Evolutionary conservation across 176 grass and related monocot species (phyloP).

Genomic region (Metroxylon sagu): DNA sequence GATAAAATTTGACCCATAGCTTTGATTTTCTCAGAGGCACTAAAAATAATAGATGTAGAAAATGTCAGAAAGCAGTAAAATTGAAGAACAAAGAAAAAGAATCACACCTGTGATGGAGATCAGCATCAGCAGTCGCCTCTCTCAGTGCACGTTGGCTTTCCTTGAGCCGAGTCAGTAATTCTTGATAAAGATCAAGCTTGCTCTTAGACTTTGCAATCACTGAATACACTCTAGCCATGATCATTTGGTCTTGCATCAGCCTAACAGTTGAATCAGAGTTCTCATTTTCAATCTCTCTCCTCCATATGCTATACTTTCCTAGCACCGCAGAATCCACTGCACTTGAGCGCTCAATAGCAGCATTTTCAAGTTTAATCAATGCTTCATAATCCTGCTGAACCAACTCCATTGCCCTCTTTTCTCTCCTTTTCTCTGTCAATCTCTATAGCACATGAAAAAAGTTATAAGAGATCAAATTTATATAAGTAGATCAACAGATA

Average conservation of each 20-base stretch:
- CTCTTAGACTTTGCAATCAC: too few species aligned
- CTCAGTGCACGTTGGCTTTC: slow-evolving; percentile 83
- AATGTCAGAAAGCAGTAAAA: too few species aligned
- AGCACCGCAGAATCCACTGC: slow-evolving; percentile 81
- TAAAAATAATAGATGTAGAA: too few species aligned
- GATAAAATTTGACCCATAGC: too few species aligned
- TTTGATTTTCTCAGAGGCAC: too few species aligned
- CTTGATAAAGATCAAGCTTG: slow-evolving; percentile 53
- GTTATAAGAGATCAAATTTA: background rate
- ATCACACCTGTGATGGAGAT: slow-evolving; percentile 69
- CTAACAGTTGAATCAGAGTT: slow-evolving; percentile 91
- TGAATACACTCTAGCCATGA: slow-evolving; percentile 94
- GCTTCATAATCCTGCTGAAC: slow-evolving; percentile 75
- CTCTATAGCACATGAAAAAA: slow-evolving; percentile 32
- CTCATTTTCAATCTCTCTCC: slow-evolving; percentile 82
- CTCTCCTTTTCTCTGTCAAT: slow-evolving; percentile 73
- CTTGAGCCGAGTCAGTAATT: slow-evolving; percentile 69
- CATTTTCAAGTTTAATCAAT: slow-evolving; percentile 74
- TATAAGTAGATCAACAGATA: slow-evolving; percentile 11
- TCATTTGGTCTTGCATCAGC: slow-evolving; percentile 92
- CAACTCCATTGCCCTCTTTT: slow-evolving; percentile 67
- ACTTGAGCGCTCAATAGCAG: slow-evolving; percentile 83
- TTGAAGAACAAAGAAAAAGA: background rate
- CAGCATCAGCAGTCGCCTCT: slow-evolving; percentile 74
- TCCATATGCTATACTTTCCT: slow-evolving; percentile 98